Base-by-base conservation (phyloP, 768 basidiomycete species). In the Pleurotus sapidus region DNA sequence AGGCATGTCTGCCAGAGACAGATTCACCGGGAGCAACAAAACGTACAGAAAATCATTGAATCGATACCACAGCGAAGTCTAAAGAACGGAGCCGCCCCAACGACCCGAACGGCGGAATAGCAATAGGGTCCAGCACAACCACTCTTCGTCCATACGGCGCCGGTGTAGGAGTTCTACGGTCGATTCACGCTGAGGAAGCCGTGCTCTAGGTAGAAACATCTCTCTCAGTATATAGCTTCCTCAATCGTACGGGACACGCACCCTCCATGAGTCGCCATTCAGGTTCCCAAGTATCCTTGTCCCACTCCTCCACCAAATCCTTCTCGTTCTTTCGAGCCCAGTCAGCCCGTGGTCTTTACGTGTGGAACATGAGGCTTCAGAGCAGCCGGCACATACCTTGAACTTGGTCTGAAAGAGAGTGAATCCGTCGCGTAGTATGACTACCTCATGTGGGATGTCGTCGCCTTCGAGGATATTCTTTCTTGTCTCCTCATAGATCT, bases 271-370 rank as follows among this genome's bases (percentile, higher is more conserved):
- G 70, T 64, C 62, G 70, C 72, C 74, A 77, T 11, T 79, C 72
- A 4, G 70, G 67, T 43, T 74, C 79, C 88, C 87, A 89, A 24
- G 86, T 74, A 8, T 83, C 77, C 61, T 81, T 77, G 59, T 84
- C 83, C 88, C 88, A 93, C 57, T 89, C 88, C 70, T 91, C 91
- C 7, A 93, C 84, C 15, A 93, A 78, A 25, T 74, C 69, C 6
- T 84, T 78, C 66, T 93, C 88, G 57, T 87, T 73, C 85, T 87
- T 60, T 20, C 17, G 11, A 9, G 9, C 30, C 1, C 30, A 34
- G 30, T 34, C 30, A 34, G 30, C 30, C 8, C 30, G 30, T 11
- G 9, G 9, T 34, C 8, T 9, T 34, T 34, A 11, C 30, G 30
- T 34, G 30, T 34, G 30, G 30, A 9, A 34, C 11, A 11, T 11